A percentile compares a stretch with the other conserved stretches of the same genome.
These are phyloP conservation scores for Linum trigynum DNA, from an alignment of 345 rosid genomes.

Conservation along the genomic window DNA sequence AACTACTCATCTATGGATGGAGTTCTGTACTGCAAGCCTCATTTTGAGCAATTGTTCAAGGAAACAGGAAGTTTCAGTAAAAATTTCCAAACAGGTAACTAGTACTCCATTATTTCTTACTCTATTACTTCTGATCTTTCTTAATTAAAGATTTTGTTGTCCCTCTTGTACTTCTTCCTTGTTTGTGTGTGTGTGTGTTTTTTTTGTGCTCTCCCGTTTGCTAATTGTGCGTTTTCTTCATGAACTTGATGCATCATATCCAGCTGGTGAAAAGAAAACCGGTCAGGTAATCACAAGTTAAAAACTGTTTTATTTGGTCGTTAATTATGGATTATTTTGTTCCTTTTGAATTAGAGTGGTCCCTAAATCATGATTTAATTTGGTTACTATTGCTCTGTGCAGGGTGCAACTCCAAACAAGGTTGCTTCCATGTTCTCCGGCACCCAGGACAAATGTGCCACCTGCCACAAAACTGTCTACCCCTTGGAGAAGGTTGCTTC, in stretches of 20 bases:
- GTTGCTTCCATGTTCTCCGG: slow-evolving; percentile 39
- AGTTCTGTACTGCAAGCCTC: slow-evolving; percentile 72
- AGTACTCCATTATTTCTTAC: not conserved
- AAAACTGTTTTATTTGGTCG: not conserved
- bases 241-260: not conserved
- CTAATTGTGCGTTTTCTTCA: not conserved
- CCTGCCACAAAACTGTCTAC: slow-evolving; percentile 37
- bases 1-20: slow-evolving; percentile 67
- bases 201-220: not conserved
- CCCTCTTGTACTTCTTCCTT: no score
- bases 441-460: slow-evolving; percentile 41
- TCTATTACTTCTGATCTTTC: not conserved
- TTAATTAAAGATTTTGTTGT: not conserved
- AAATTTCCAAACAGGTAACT: slow-evolving; percentile 37
- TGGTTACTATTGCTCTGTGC: not conserved
- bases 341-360: no score
- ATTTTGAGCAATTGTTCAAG: slow-evolving; percentile 75
- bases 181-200: no score
- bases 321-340: no score
- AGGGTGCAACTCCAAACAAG: slow-evolving; percentile 41
- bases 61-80: slow-evolving; percentile 46
- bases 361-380: no score
- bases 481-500: slow-evolving; percentile 42
- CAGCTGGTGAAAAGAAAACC: slow-evolving; percentile 40
- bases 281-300: slow-evolving; percentile 21